Evolutionary conservation across 2,329 filamentous ascomycete genomes (phyloP).

Genomic region (Cytospora leucostoma): DNA sequence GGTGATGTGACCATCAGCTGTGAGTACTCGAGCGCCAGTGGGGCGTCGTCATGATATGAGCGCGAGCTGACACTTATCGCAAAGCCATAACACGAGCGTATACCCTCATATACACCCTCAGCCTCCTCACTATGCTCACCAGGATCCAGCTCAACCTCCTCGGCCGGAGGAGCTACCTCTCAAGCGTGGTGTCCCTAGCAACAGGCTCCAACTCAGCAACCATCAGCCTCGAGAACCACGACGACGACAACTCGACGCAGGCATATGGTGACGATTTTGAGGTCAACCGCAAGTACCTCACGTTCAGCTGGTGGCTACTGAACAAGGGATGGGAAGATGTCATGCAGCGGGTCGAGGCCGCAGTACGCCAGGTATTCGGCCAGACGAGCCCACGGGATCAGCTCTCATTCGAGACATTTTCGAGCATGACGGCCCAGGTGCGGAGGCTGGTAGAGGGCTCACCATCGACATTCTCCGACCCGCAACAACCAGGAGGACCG

Average conservation of each 20-base stretch:
- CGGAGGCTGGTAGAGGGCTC: conserved; percentile 79
- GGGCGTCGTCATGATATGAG: not conserved
- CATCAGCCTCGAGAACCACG: conserved; percentile 90
- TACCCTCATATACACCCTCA: conserved; percentile 88
- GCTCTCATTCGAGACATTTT: conserved; percentile 77
- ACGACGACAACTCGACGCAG: conserved; percentile 82
- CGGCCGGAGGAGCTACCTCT: conserved; percentile 91
- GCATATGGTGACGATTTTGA: conserved; percentile 92
- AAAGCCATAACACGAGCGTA: conserved; percentile 86
- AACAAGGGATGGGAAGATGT: conserved; percentile 87
- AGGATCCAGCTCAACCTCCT: conserved; percentile 96
- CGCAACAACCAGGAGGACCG: not conserved
- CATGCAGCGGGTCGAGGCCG: conserved; percentile 77
- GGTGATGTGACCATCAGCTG: conserved; percentile 95
- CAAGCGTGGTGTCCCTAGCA: conserved; percentile 89
- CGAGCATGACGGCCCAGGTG: conserved; percentile 78
- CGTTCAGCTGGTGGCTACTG: conserved; percentile 97
- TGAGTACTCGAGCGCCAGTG: conserved; percentile 48
- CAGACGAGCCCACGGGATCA: conserved; percentile 85
- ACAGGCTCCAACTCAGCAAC: conserved; percentile 71
- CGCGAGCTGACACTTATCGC: conserved; percentile 25
- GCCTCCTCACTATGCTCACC: conserved; percentile 86
- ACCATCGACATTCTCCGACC: conserved; percentile 8
- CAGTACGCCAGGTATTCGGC: conserved; percentile 89
- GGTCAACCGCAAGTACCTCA: conserved; percentile 91